phyloP scores from a whole-genome alignment of 108 stramenopile species.

The Discostella pseudostelligera region DNA sequence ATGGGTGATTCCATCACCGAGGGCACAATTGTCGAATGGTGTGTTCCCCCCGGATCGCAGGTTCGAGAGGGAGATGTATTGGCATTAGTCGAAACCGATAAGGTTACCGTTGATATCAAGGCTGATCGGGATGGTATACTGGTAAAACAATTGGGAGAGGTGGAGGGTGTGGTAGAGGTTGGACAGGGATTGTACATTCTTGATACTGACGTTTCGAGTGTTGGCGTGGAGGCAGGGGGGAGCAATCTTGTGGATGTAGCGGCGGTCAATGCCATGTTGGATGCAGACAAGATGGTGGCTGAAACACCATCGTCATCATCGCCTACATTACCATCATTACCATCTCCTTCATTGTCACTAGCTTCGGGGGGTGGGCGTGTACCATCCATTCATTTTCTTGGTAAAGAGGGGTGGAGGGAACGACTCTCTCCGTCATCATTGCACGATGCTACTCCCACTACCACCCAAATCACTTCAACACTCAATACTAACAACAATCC shows the following conservation, averaged over 20 bases:
- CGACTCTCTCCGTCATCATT: constrained; percentile 18
- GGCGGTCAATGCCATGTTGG: constrained; percentile 23
- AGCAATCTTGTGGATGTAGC: constrained; percentile 11
- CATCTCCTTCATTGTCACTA: too few relatives aligned
- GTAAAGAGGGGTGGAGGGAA: constrained; percentile 81
- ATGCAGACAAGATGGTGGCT: constrained; percentile 8
- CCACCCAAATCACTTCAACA: not conserved
- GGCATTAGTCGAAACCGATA: constrained; percentile 89
- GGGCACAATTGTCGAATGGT: constrained; percentile 92
- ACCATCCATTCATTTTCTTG: constrained; percentile 91
- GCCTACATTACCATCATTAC: constrained; percentile 5
- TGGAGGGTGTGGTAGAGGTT: constrained; percentile 85
- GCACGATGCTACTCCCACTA: constrained; percentile 6
- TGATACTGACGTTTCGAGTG: constrained; percentile 69
- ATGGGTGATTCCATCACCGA: constrained; percentile 75
- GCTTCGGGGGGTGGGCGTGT: constrained; percentile 21
- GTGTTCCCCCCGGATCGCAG: constrained; percentile 62
- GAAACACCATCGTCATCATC: constrained; percentile 22
- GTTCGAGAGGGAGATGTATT: constrained; percentile 86
- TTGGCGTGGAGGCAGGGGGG: constrained; percentile 16
- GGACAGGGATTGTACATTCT: constrained; percentile 75
- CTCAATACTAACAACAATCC: constrained; percentile 12
- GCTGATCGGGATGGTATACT: constrained; percentile 77
- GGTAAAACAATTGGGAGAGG: constrained; percentile 65
- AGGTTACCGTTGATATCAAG: constrained; percentile 93